phyloP scores from a whole-genome alignment of 257 asterid genomes.

The Phtheirospermum japonicum region DNA sequence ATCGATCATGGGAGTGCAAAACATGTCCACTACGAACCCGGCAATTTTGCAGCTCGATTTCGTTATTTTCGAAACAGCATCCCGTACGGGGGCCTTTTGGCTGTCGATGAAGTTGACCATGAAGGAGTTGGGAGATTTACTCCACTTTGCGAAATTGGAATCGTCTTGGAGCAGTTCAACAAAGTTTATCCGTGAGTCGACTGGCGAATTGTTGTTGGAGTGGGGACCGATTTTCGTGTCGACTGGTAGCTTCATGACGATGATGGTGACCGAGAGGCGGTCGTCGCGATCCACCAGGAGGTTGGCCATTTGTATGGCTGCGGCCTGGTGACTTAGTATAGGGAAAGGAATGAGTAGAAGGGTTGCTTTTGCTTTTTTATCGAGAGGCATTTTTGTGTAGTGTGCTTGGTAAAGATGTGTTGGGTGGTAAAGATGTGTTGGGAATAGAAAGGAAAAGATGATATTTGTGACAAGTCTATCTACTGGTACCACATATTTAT shows the following conservation, averaged over 20 bases:
- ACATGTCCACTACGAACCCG: conserved; percentile 29
- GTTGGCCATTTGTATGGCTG: conserved; percentile 35
- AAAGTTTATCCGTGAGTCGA: neutral
- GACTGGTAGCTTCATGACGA: conserved; percentile 30
- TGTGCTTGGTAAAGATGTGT: no score
- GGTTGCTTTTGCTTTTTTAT: neutral
- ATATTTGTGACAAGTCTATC: no score
- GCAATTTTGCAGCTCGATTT: neutral
- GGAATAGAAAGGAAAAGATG: no score
- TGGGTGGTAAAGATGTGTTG: no score
- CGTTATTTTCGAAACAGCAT: neutral
- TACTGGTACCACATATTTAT: no score
- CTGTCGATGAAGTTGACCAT: neutral
- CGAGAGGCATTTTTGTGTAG: no score
- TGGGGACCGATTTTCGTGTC: conserved; percentile 13
- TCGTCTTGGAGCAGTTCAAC: neutral
- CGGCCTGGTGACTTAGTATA: conserved; percentile 33
- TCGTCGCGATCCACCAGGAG: conserved; percentile 32
- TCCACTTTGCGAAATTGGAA: neutral
- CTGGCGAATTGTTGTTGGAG: neutral
- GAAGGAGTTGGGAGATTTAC: neutral
- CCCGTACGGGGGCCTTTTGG: neutral
- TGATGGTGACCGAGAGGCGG: conserved; percentile 38
- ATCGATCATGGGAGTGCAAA: conserved; percentile 39
- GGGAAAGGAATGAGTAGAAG: conserved; percentile 46